These are phyloP conservation scores for Deuterostichococcus epilithicus DNA, from an alignment of 139 green algal genomes.

Conservation along the genomic window DNA sequence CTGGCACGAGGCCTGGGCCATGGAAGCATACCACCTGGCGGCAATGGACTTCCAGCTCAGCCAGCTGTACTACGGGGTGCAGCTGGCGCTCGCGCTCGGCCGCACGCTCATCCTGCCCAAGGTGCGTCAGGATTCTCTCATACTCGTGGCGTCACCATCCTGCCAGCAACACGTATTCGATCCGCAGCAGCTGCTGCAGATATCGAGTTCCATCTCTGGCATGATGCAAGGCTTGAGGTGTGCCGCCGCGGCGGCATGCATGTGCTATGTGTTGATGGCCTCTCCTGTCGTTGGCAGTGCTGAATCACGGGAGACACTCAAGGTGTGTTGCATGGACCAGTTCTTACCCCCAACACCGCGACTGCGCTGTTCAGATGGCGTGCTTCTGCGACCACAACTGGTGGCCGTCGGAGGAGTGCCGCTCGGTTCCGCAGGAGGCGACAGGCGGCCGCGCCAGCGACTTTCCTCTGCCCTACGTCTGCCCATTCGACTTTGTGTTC, in stretches of 20 bases:
- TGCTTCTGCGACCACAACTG: conserved; percentile 1
- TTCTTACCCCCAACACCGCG: too few species aligned
- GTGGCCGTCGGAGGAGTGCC: not conserved
- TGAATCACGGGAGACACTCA: too few species aligned
- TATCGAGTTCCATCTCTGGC: too few species aligned
- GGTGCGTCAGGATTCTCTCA: not conserved
- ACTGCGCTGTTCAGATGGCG: not conserved
- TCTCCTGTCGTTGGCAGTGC: too few species aligned
- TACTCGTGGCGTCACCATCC: too few species aligned
- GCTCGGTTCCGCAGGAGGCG: not conserved
- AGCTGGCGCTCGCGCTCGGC: conserved; percentile 20
- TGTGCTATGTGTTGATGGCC: too few species aligned
- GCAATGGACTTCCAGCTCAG: not conserved
- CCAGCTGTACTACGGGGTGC: conserved; percentile 12
- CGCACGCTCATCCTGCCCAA: conserved; percentile 27
- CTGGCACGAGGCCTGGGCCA: not conserved
- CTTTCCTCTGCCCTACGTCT: not conserved
- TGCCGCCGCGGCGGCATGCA: too few species aligned
- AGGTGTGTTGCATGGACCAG: too few species aligned
- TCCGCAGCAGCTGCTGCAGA: too few species aligned
- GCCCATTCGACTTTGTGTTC: not conserved
- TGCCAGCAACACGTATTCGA: not conserved
- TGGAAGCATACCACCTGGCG: not conserved
- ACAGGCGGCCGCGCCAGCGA: not conserved
- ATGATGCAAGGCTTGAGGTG: too few species aligned